Base-by-base conservation (phyloP, 2,329 filamentous ascomycete species). In the Chrysoporthe deuterocubensis region DNA sequence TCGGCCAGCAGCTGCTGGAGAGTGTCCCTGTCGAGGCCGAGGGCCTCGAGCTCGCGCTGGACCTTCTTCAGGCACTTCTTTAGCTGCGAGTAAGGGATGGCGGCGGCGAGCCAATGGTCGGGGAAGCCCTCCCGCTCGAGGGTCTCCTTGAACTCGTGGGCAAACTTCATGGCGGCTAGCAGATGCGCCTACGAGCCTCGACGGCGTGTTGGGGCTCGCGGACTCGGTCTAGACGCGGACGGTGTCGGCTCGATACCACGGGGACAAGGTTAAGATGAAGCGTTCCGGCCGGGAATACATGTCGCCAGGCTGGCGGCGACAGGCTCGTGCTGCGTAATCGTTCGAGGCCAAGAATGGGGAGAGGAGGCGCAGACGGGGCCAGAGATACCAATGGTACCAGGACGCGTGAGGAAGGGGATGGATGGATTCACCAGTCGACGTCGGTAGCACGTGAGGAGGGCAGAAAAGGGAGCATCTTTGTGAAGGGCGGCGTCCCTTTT, bases 31-130 rank as follows among this genome's bases (percentile, higher is more conserved):
- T 92, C 90, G 42, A 96, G 86, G 8, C 93, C 93, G 16, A 95
- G 81, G 44, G 85, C 84, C 52, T 84, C 81, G 64, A 97, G 84
- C 81, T 97, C 92, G 63, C 82, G 81, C 71, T 90, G 87, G 62
- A 96, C 90, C 75, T 90, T 90, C 76, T 94, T 95, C 76, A 97
- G 90, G 79, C 92, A 92, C 81, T 96, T 97, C 80, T 97, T 97
- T 67, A 97, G 86, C 78, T 93, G 88, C 57, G 90, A 87, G 77
- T 97, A 97, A 2, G 92, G 92, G 70, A 97, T 92, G 61, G 93
- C 93, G 40, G 89, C 89, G 57, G 90, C 85, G 61, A 94, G 81
- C 87, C 87, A 90, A 75, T 90, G 88, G 62, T 86, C 80, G 8
- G 93, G 93, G 76, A 93, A 97, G 71, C 87, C 90, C 78, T 92